A percentile compares a stretch with the other conserved stretches of the same genome.
phyloP scores from a whole-genome alignment of 768 basidiomycete species.

The Amanita jacksonii region DNA sequence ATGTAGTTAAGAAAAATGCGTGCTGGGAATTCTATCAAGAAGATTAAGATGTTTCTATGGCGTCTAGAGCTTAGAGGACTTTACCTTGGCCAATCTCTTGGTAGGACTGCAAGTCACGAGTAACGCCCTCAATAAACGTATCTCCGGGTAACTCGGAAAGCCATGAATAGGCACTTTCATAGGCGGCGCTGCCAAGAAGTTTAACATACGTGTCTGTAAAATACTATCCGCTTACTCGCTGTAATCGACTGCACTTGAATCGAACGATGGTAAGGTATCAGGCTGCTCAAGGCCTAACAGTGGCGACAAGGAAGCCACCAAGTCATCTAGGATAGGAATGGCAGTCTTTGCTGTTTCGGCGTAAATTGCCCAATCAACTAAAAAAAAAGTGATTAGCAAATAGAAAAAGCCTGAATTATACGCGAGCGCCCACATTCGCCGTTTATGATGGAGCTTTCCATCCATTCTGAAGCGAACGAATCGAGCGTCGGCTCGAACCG shows the following conservation, averaged over 20 bases:
- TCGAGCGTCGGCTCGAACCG: slow-evolving; percentile 29
- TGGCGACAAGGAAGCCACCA: slow-evolving; percentile 19
- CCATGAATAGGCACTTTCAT: slow-evolving; percentile 32
- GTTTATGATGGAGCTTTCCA: slow-evolving; percentile 29
- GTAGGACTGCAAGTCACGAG: slow-evolving; percentile 33
- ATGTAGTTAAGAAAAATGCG: slow-evolving; percentile 8
- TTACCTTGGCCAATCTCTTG: slow-evolving; percentile 36
- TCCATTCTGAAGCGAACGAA: slow-evolving; percentile 36
- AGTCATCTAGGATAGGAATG: slow-evolving; percentile 30
- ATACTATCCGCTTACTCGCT: slow-evolving; percentile 26
- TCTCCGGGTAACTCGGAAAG: slow-evolving; percentile 20
- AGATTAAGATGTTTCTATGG: slow-evolving; percentile 25
- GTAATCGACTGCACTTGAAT: slow-evolving; percentile 23
- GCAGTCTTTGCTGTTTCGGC: slow-evolving; percentile 32
- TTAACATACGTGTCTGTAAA: slow-evolving; percentile 3
- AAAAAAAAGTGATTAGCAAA: too few relatives aligned
- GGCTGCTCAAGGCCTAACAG: slow-evolving; percentile 20
- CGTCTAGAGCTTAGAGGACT: slow-evolving; percentile 4
- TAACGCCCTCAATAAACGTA: slow-evolving; percentile 24
- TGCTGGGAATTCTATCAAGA: slow-evolving; percentile 17
- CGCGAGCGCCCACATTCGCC: slow-evolving; percentile 37
- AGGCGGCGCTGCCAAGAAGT: slow-evolving; percentile 24
- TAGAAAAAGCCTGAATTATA: too few relatives aligned
- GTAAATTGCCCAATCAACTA: slow-evolving; percentile 53
- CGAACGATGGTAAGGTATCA: slow-evolving; percentile 26